phyloP scores from a whole-genome alignment of 2,329 filamentous ascomycete species.

The Penicillium psychrosexuale region DNA sequence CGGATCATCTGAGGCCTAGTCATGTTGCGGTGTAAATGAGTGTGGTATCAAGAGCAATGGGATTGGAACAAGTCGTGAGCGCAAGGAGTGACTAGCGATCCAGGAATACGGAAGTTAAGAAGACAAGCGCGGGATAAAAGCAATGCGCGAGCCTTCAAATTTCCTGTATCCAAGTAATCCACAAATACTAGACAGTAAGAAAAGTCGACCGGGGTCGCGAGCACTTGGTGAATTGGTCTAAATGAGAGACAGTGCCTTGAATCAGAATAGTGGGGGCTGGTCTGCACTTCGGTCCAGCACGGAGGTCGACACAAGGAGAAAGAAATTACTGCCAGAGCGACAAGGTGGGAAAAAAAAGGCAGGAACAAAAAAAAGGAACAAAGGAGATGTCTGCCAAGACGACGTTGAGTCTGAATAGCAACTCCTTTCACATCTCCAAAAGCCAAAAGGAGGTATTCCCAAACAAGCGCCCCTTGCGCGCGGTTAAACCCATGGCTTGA shows the following conservation, averaged over 20 bases:
- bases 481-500: slow-evolving; percentile 28
- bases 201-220: slow-evolving; percentile 5
- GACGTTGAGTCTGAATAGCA: slow-evolving; percentile 9
- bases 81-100: slow-evolving; percentile 22
- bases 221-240: slow-evolving; percentile 10
- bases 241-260: slow-evolving; percentile 26
- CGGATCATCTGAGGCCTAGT: slow-evolving; percentile 46
- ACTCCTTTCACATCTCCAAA: slow-evolving; percentile 25
- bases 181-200: background rate
- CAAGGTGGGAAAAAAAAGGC: slow-evolving; percentile 18
- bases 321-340: slow-evolving; percentile 32
- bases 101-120: slow-evolving; percentile 15
- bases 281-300: slow-evolving; percentile 21
- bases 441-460: slow-evolving; percentile 34
- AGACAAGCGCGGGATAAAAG: slow-evolving; percentile 2
- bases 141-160: slow-evolving; percentile 2
- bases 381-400: slow-evolving; percentile 5
- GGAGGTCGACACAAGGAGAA: slow-evolving; percentile 18
- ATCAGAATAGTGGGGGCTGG: slow-evolving; percentile 17
- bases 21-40: slow-evolving; percentile 30
- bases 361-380: slow-evolving; percentile 12
- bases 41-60: slow-evolving; percentile 11
- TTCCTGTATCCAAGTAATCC: background rate
- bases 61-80: slow-evolving; percentile 12
- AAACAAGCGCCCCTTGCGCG: slow-evolving; percentile 42